Base-by-base conservation (phyloP, 768 basidiomycete genomes). In the Kwoniella bestiolae region DNA sequence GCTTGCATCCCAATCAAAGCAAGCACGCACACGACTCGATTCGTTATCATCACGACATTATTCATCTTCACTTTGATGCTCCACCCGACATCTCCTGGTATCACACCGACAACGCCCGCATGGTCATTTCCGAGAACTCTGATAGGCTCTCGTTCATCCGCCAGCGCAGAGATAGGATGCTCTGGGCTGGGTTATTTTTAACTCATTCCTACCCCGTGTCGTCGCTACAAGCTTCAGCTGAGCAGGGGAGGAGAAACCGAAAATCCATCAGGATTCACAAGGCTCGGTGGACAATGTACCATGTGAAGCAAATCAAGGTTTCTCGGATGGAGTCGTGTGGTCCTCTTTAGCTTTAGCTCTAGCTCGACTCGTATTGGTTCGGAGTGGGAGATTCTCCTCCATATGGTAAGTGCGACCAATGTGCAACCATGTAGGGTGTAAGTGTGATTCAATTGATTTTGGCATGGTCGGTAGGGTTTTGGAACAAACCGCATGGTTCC, bases 21-120 rank as follows among this genome's bases (percentile, higher is more conserved):
- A n/a, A n/a, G n/a, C n/a, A n/a, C n/a, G n/a, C n/a, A 25, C 56
- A 23, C 35, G 28, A 56, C 41, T 56, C 25, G 23, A 60, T 60
- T 49, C 46, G 46, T 60, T 60, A 60, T 60, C 58, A 60, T 44
- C 58, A 60, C 58, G 58, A 60, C 58, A 60, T 60, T 41, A 11
- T 14, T 11, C 18, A 41, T 14, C 38, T 41, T 41, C 38, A 41
- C 38, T 18, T 12, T 18, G 38, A 41, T 14, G 38, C 12, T 41
- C 38, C 38, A 41, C 12, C 18, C 18, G 12, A 41, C 3, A 41
- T 41, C 8, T 14, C 2, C 12, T 41, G 38, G 18, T 41, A 41
- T 41, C n/a, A n/a, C n/a, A 41, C 38, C 38, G 38, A 41, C 38
- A 41, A 41, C 11, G 38, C 38, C 38, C 38, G 38, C 38, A 41